phyloP scores from a whole-genome alignment of 805 yeast species.

The Maudiozyma saulgeensis region DNA sequence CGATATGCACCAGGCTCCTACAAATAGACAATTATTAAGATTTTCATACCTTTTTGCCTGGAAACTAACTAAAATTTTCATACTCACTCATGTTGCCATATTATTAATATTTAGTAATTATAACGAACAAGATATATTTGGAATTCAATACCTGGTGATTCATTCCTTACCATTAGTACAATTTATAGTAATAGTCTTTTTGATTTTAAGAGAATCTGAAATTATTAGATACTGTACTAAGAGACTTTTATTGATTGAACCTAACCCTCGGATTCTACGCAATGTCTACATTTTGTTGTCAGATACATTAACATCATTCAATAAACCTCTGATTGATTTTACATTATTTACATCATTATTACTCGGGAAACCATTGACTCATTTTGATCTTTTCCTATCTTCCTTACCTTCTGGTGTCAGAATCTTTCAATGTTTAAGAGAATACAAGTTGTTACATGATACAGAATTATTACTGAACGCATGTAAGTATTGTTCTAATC shows the following conservation, averaged over 20 bases:
- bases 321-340: conserved; percentile 67
- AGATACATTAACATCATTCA: conserved; percentile 77
- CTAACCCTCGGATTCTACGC: conserved; percentile 28
- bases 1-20: conserved; percentile 17
- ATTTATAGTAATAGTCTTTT: conserved; percentile 10
- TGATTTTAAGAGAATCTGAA: conserved; percentile 31
- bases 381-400: conserved; percentile 26
- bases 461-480: conserved; percentile 58
- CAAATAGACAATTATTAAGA: conserved; percentile 34
- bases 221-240: conserved; percentile 29
- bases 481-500: conserved; percentile 59
- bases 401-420: conserved; percentile 64
- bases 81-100: conserved; percentile 15
- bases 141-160: background rate
- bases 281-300: conserved; percentile 65
- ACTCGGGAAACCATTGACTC: conserved; percentile 8
- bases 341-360: conserved; percentile 45
- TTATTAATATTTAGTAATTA: conserved; percentile 2
- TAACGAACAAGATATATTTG: background rate
- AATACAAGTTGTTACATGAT: conserved; percentile 39
- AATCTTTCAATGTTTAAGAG: conserved; percentile 71
- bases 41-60: conserved; percentile 19
- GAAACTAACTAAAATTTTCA: conserved; percentile 15
- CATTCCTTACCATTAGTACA: conserved; percentile 14
- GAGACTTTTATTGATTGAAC: conserved; percentile 31